Evolutionary conservation across 352 stramenopile species (phyloP), one percentile per base, ranked within the genome.

Genomic region (Phytophthora citricola): DNA sequence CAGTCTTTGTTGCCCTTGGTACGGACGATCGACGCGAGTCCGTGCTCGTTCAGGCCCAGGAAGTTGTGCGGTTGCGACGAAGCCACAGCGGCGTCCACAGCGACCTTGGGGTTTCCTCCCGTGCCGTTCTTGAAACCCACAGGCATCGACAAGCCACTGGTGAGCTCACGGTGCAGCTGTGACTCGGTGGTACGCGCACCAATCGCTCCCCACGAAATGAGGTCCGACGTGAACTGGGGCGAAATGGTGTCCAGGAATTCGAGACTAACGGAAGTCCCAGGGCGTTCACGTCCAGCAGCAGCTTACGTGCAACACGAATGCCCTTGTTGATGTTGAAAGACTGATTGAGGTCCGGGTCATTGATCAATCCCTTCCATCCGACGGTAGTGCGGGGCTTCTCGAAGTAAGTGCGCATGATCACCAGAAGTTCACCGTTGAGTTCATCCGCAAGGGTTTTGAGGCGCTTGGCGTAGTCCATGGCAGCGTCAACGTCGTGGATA

Each of bases 281-380:
- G 5, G 89, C 50, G 60, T 96, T 96, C 3, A 96, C 76, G 52
- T 94, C 86, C 39, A 94, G 78, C 50, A 96, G 63, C 41, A 96
- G 72, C 76, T 96, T 91, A 57, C 88, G 85, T 20, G 86, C 86
- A 27, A 94, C 76, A 54, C 87, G 81, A 48, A 96, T 84, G 43
- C 88, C 88, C 73, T 96, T 94, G 75, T 96, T 96, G 66, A 96
- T 96, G 50, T 94, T 92, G 66, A 91, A 96, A 14, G 82, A 90
- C 53, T 90, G 82, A 65, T 92, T 63, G 8, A 95, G 77, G 49
- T 95, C 85, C 34, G 87, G 87, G 70, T 95, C 87, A 65, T 95
- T 95, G 64, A 95, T 95, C 34, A 95, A 69, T 6, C 87, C 87
- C 63, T 95, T 95, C 87, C 87, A 95, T 24, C 87, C 87, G 31